Base-by-base conservation (phyloP, 2,329 filamentous ascomycete species). In the Aspergillus puulaauensis region DNA sequence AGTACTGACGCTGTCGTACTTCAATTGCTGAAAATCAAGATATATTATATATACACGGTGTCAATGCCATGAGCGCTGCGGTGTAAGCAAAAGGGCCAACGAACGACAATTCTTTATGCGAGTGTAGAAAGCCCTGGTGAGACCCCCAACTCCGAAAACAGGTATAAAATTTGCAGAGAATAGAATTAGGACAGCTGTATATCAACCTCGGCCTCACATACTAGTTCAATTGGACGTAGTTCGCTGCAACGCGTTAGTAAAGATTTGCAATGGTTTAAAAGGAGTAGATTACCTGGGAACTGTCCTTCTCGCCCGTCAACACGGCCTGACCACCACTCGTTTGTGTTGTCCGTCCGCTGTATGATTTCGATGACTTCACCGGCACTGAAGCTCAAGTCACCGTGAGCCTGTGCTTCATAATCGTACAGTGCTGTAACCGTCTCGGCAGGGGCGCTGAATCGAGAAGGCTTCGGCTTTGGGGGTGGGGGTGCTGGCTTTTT, bases 261-360 rank as follows among this genome's bases (percentile, higher is more conserved):
- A 24, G n/a, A 24, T n/a, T 24, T 27, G 8, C 37, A 21, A 45
- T 8, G 6, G 5, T 40, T 15, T 11, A 31, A 23, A 2, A 15
- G 15, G 46, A 6, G 41, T 21, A 27, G 75, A 86, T 72, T 82
- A 96, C 95, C 95, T 77, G 95, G 95, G 74, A 99, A 99, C 71
- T 98, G 93, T 24, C 95, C 95, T 70, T 90, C 81, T 76, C 88
- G 89, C 49, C 90, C 91, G 58, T 89, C 82, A 54, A 96, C 72
- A 71, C 86, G 90, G 39, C 95, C 95, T 8, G 83, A 88, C 95
- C 95, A 99, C 95, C 95, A 99, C 75, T 99, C 95, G 66, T 99
- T 98, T 52, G 91, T 88, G 68, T 96, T 97, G 61, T 84, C 82
- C n/a, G 91, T 96, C 65, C 90, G 84, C 59, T 82, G 83, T 2